These are phyloP conservation scores for Xerocomellus amylosporus DNA, from an alignment of 768 basidiomycete genomes.

Conservation along the genomic window DNA sequence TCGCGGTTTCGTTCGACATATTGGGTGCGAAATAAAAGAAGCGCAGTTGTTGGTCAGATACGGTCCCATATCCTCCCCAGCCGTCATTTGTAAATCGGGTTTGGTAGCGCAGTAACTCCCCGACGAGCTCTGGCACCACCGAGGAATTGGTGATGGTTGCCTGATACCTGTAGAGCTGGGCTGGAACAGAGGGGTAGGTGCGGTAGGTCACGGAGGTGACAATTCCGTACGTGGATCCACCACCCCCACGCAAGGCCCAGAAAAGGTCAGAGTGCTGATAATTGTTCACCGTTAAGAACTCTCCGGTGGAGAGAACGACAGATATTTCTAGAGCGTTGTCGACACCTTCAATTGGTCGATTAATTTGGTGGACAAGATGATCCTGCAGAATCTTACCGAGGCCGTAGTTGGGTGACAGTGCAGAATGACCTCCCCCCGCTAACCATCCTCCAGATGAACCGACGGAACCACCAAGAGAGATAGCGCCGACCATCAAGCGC, in stretches of 20 bases:
- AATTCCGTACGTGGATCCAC: conserved; percentile 49
- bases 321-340: conserved; percentile 50
- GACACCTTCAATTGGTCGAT: conserved; percentile 34
- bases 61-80: conserved; percentile 40
- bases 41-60: not conserved
- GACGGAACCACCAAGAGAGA: conserved; percentile 38
- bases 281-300: conserved; percentile 37
- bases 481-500: conserved; percentile 46
- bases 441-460: conserved; percentile 53
- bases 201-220: conserved; percentile 47
- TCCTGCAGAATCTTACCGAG: conserved; percentile 33
- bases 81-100: conserved; percentile 40
- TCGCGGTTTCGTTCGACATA: conserved; percentile 34
- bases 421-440: conserved; percentile 49
- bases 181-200: conserved; percentile 40
- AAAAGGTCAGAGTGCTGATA: conserved; percentile 47
- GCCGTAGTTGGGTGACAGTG: conserved; percentile 39
- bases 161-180: conserved; percentile 28
- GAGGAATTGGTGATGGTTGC: conserved; percentile 34
- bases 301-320: conserved; percentile 43
- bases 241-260: conserved; percentile 54
- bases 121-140: conserved; percentile 29
- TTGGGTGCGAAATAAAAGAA: conserved; percentile 36
- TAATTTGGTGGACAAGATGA: not conserved
- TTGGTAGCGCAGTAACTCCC: conserved; percentile 35